Conservation (phyloP, 2,329 filamentous ascomycete species). For the Colletotrichum lupini region DNA sequence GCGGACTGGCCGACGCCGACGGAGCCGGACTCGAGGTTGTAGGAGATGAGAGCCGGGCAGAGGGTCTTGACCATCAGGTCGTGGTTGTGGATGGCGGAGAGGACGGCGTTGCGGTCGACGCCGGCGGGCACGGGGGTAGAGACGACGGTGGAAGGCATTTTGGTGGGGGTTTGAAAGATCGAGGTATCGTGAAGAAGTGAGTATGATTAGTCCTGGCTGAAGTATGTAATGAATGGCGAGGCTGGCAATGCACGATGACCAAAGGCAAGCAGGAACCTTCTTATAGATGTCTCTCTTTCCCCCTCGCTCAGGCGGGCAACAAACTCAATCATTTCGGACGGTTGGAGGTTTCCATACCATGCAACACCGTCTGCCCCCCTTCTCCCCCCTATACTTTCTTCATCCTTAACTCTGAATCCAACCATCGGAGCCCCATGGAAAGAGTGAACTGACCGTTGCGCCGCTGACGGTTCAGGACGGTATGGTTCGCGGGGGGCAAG, state of each 20-base stretch:
- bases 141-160: constrained; percentile 27
- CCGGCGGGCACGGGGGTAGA: constrained; percentile 32
- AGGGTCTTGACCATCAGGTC: constrained; percentile 35
- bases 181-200: neutral
- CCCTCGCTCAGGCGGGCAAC: constrained; percentile 12
- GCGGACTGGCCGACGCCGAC: constrained; percentile 24
- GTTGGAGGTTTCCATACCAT: neutral
- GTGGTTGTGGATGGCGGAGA: constrained; percentile 33
- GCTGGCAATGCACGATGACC: constrained; percentile 10
- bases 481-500: constrained; percentile 7
- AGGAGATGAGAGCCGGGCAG: constrained; percentile 30
- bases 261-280: constrained; percentile 13
- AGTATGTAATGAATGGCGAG: neutral
- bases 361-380: neutral
- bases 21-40: constrained; percentile 31
- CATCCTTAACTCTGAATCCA: neutral
- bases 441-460: constrained; percentile 5
- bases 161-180: neutral
- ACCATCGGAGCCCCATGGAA: neutral
- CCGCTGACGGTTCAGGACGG: constrained; percentile 21
- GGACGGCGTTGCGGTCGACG: constrained; percentile 16
- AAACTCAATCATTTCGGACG: constrained; percentile 3
- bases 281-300: constrained; percentile 23
- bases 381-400: neutral
- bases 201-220: neutral